Evolutionary conservation across 1,139 yeast species (phyloP), one percentile per base, ranked within the genome.

Genomic region (Yamadazyma jaroonii): DNA sequence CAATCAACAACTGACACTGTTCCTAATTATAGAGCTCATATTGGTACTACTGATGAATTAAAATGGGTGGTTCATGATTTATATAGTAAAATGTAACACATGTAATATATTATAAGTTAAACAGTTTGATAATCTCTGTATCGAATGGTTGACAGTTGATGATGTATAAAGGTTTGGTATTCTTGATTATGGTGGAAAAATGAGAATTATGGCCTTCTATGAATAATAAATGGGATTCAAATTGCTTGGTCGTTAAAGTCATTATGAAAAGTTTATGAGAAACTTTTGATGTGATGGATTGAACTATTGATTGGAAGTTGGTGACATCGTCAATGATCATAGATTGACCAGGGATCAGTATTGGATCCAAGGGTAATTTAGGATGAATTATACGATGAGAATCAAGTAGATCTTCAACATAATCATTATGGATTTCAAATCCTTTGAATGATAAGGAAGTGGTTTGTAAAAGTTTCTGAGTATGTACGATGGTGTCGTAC

Each of bases 1-100:
- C 17, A 10, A 12, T n/a, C 24, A 9, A 4, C 26, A 7, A 9
- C 12, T 10, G 17, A 24, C 8, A 22, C 21, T 22, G 31, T 25
- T 8, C 35, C 38, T 10, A 36, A 31, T 24, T 25, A 27, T 23
- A 38, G 29, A 32, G 37, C 38, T 14, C 77, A 75, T 51, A 62
- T 77, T 28, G 90, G 90, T 5, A 69, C 82, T 0, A 72, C 77
- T 20, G 84, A 82, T 45, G 94, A 84, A 53, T 62, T 84, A 45
- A 78, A 80, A 48, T 79, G 88, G 85, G 66, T 84, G 37, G 68
- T 84, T 31, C 82, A 79, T 59, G 90, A 83, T 44, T 59, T 71
- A 43, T 55, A 67, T 9, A 54, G 69, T 12, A 59, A 68, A 5
- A 62, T 64, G 61, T 65, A 53, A 54, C 22, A 24, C n/a, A 23